Percentiles rank a stretch among this genome's conserved stretches.
Evolutionary conservation across 306 rosid genomes (phyloP).

Genomic region (Senna siamea): DNA sequence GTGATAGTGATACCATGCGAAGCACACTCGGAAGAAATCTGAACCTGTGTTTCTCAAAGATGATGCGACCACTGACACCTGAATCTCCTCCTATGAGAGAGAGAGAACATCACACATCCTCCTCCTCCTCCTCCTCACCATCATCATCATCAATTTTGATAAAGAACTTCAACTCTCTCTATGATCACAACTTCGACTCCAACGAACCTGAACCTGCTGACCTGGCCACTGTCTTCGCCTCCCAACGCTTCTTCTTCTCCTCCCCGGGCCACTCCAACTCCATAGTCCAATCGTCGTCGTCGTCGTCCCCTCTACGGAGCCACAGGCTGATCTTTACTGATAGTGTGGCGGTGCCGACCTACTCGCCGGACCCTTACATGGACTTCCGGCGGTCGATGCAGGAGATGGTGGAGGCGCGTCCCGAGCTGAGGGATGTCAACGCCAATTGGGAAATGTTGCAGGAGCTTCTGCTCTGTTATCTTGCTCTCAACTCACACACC

Average conservation of each 20-base stretch:
- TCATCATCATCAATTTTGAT: constrained; percentile 41
- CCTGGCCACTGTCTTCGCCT: constrained; percentile 75
- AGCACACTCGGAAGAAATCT: constrained; percentile 52
- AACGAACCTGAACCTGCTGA: constrained; percentile 40
- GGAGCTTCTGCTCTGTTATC: constrained; percentile 82
- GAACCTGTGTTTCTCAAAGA: constrained; percentile 71
- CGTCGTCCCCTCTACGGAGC: background rate
- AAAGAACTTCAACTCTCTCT: constrained; percentile 93
- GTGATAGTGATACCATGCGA: constrained; percentile 47
- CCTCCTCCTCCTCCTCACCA: too few relatives aligned
- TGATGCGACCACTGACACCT: constrained; percentile 38
- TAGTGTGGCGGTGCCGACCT: constrained; percentile 71
- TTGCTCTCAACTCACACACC: constrained; percentile 75
- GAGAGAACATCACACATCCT: too few relatives aligned
- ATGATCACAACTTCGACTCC: constrained; percentile 46
- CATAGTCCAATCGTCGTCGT: constrained; percentile 49
- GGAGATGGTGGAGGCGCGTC: constrained; percentile 97
- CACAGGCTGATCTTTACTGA: constrained; percentile 39
- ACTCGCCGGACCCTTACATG: constrained; percentile 82
- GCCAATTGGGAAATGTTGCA: constrained; percentile 80
- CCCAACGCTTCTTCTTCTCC: constrained; percentile 91
- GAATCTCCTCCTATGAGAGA: constrained; percentile 39
- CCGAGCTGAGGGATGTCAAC: constrained; percentile 48
- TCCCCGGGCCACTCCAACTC: constrained; percentile 92
- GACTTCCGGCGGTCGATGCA: constrained; percentile 93